These are phyloP conservation scores for Mimosa pudica DNA, from an alignment of 306 rosid genomes.

Conservation along the genomic window DNA sequence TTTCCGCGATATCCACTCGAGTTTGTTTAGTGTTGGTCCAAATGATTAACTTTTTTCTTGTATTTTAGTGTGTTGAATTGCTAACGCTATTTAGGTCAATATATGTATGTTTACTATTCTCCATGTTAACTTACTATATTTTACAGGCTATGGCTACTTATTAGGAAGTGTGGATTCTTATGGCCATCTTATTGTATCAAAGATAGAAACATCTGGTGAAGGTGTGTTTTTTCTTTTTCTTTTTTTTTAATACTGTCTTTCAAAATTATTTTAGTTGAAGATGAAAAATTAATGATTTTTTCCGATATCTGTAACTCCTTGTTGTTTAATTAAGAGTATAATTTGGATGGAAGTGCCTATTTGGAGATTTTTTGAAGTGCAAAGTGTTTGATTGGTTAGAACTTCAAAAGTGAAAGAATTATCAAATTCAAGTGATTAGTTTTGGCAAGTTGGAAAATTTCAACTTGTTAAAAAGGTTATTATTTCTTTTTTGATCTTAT, in stretches of 20 bases:
- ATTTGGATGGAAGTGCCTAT: not conserved
- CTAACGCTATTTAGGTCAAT: conserved; percentile 15
- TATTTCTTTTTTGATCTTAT: not conserved
- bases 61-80: not conserved
- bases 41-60: not conserved
- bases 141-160: conserved; percentile 62
- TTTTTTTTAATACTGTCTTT: not conserved
- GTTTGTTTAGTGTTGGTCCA: not conserved
- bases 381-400: not conserved
- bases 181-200: conserved; percentile 89
- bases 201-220: conserved; percentile 62
- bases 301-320: not conserved
- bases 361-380: not conserved
- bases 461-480: not conserved
- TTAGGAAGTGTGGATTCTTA: conserved; percentile 91
- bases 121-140: conserved; percentile 25
- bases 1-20: not conserved
- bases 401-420: not conserved
- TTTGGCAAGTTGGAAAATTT: not conserved
- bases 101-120: not conserved
- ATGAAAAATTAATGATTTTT: not conserved
- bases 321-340: not conserved
- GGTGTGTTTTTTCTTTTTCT: conserved; percentile 46
- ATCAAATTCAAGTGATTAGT: conserved; percentile 1
- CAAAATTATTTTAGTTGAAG: conserved; percentile 20